Conservation (phyloP, 345 rosid species). For the Stellera chamaejasme region DNA sequence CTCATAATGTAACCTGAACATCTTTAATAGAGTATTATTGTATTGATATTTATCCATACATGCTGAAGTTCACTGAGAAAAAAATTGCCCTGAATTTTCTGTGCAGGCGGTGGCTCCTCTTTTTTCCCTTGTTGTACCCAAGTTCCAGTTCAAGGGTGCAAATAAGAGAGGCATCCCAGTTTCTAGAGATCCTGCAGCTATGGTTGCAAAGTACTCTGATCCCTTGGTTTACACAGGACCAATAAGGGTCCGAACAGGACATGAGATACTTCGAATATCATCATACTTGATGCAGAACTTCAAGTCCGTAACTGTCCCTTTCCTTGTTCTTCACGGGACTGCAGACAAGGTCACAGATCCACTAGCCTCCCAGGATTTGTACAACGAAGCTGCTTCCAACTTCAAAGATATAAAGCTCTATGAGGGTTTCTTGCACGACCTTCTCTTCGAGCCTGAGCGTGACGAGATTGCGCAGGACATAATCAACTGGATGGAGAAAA, state of each 20-base stretch:
- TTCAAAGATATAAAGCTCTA: slow-evolving; percentile 90
- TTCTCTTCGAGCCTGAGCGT: slow-evolving; percentile 85
- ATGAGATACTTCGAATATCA: slow-evolving; percentile 79
- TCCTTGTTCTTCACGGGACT: slow-evolving; percentile 92
- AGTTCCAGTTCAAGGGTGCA: slow-evolving; percentile 92
- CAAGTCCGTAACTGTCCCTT: slow-evolving; percentile 60
- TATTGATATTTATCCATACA: too few species aligned
- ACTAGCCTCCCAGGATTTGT: slow-evolving; percentile 77
- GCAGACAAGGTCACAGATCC: slow-evolving; percentile 94
- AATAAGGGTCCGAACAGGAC: slow-evolving; percentile 90
- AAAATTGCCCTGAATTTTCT: not conserved
- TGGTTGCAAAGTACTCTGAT: slow-evolving; percentile 78
- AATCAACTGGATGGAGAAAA: slow-evolving; percentile 81
- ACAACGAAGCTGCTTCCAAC: slow-evolving; percentile 62
- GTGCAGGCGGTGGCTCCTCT: slow-evolving; percentile 88
- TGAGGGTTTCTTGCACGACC: slow-evolving; percentile 88
- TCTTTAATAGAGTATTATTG: too few species aligned
- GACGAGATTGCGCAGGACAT: slow-evolving; percentile 82
- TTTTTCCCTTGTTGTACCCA: slow-evolving; percentile 74
- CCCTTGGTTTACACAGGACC: slow-evolving; percentile 98
- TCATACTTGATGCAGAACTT: slow-evolving; percentile 66
- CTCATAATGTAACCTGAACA: too few species aligned
- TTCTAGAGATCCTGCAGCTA: slow-evolving; percentile 89
- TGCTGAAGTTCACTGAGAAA: too few species aligned
- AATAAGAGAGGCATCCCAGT: slow-evolving; percentile 98